Evolutionary conservation across 257 asterid species (phyloP).

Genomic region (Mentha longifolia): DNA sequence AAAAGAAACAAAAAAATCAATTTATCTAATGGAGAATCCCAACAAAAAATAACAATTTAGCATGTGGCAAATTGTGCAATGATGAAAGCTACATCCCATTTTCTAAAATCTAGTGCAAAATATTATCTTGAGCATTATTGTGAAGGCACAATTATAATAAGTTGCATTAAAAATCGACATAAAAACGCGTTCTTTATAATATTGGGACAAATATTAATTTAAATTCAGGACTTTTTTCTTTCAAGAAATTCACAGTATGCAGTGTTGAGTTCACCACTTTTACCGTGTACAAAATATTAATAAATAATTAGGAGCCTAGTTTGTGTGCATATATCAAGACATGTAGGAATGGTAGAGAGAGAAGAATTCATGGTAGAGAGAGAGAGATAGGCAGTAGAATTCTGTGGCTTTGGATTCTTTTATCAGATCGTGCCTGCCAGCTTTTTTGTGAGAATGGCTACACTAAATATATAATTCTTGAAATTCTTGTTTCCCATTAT

Average conservation of each 20-base stretch:
- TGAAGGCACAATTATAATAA: constrained; percentile 3
- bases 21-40: neutral
- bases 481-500: constrained; percentile 33
- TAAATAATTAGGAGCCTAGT: neutral
- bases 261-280: constrained; percentile 23
- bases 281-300: constrained; percentile 21
- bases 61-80: constrained; percentile 21
- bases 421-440: constrained; percentile 97
- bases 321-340: constrained; percentile 20
- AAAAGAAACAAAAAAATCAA: constrained; percentile 20
- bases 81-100: constrained; percentile 35
- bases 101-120: constrained; percentile 13
- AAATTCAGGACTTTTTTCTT: constrained; percentile 1
- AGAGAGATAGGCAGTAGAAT: constrained; percentile 41
- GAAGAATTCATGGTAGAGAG: constrained; percentile 9
- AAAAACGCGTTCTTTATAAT: constrained; percentile 25
- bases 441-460: constrained; percentile 62
- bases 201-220: neutral
- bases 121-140: constrained; percentile 12
- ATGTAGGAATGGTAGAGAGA: constrained; percentile 24
- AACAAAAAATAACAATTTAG: constrained; percentile 13
- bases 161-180: neutral
- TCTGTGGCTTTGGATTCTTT: constrained; percentile 90
- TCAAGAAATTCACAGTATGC: constrained; percentile 28
- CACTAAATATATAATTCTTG: constrained; percentile 38